Conservation (phyloP, 2,329 filamentous ascomycete genomes). For the Ceratocystis huliohia region DNA sequence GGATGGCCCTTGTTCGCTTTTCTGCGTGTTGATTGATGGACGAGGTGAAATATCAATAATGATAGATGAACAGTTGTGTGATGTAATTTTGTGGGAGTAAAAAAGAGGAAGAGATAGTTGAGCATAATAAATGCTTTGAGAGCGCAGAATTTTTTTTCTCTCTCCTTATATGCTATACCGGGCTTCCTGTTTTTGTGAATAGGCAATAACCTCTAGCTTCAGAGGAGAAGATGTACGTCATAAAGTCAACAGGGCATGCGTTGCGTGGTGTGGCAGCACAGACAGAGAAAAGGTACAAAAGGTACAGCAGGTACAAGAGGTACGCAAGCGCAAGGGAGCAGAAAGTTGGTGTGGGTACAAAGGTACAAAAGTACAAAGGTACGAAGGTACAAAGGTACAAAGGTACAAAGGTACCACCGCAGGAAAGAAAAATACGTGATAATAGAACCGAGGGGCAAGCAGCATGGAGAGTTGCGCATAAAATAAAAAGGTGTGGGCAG, state of each 20-base stretch:
- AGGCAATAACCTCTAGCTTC: not conserved
- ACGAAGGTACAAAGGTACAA: not conserved
- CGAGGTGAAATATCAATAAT: not conserved
- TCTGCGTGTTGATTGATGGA: not conserved
- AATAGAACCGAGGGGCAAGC: not conserved
- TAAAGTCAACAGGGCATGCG: not conserved
- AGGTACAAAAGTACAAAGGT: not conserved
- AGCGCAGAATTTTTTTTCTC: not conserved
- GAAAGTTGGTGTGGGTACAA: not conserved
- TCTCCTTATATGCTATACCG: not conserved
- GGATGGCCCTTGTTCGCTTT: not conserved
- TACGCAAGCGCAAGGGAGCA: conserved; percentile 1
- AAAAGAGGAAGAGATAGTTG: not conserved
- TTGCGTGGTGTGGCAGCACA: not conserved
- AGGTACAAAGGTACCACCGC: not conserved
- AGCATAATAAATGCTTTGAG: too few relatives aligned
- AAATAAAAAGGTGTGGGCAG: not conserved
- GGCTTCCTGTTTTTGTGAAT: not conserved
- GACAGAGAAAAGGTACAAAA: conserved; percentile 7
- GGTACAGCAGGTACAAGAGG: conserved; percentile 2
- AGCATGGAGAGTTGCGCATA: not conserved
- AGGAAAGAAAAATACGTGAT: not conserved
- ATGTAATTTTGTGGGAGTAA: not conserved
- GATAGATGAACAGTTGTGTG: not conserved
- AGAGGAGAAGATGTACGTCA: not conserved